Conservation (phyloP, 306 rosid species). For the Castanopsis chinensis region DNA sequence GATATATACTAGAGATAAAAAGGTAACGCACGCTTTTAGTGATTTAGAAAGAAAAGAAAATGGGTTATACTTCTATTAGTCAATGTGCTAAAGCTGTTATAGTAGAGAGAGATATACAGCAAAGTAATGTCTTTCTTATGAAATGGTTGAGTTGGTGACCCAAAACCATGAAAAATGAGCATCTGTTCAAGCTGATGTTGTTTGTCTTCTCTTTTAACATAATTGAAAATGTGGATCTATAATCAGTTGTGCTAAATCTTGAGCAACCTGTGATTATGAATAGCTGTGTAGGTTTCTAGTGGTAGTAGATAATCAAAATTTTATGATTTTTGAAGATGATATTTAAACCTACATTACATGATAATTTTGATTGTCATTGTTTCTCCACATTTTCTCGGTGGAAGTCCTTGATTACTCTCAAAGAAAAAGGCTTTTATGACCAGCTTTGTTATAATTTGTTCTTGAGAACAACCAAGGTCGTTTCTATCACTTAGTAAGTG, state of each 20-base stretch:
- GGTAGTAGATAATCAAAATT: too few species aligned
- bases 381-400: not conserved
- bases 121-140: too few species aligned
- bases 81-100: too few species aligned
- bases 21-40: too few species aligned
- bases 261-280: too few species aligned
- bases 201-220: not conserved
- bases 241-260: too few species aligned
- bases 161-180: not conserved
- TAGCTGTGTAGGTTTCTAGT: too few species aligned
- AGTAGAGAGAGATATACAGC: too few species aligned
- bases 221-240: not conserved
- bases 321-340: not conserved
- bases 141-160: not conserved
- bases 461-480: not conserved
- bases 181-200: not conserved
- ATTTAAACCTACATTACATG: not conserved
- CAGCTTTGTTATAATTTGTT: conserved; percentile 19
- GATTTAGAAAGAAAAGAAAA: too few species aligned
- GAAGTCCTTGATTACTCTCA: conserved; percentile 21
- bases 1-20: not conserved
- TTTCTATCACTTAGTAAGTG: conserved; percentile 2
- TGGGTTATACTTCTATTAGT: too few species aligned
- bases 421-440: conserved; percentile 15
- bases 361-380: not conserved